A percentile compares a stretch with the other conserved stretches of the same genome.
These are phyloP conservation scores for Monosporascus sp. DNA, from an alignment of 2,329 filamentous ascomycete genomes.

Conservation along the genomic window DNA sequence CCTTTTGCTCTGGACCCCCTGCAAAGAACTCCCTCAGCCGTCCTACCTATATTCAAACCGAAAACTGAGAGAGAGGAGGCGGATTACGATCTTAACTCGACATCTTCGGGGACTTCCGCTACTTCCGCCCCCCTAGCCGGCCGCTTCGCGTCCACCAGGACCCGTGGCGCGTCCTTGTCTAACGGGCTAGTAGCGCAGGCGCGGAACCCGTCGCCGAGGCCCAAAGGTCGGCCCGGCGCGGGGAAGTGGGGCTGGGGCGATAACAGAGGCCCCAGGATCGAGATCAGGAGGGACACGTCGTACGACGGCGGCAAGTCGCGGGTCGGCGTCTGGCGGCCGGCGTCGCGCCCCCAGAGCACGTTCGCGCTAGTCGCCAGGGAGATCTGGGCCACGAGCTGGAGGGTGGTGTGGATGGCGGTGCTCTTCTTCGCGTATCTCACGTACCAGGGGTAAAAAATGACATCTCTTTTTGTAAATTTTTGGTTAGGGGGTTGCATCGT, in stretches of 20 bases:
- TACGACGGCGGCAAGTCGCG: slow-evolving; percentile 31
- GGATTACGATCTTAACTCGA: slow-evolving; percentile 18
- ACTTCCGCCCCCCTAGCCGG: slow-evolving; percentile 28
- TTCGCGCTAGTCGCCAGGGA: slow-evolving; percentile 51
- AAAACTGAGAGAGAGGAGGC: slow-evolving; percentile 46
- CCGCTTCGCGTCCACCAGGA: slow-evolving; percentile 20
- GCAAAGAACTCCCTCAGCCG: slow-evolving; percentile 15
- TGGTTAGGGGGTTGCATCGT: neutral
- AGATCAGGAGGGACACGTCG: slow-evolving; percentile 42
- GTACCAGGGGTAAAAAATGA: slow-evolving; percentile 47
- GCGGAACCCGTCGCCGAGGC: slow-evolving; percentile 19
- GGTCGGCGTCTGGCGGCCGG: slow-evolving; percentile 20
- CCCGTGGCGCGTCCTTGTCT: slow-evolving; percentile 20
- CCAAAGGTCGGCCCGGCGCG: slow-evolving; percentile 12
- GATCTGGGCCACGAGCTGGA: slow-evolving; percentile 54
- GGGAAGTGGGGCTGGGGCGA: slow-evolving; percentile 42
- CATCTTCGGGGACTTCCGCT: slow-evolving; percentile 29
- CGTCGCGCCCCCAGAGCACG: slow-evolving; percentile 26
- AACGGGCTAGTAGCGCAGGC: slow-evolving; percentile 11
- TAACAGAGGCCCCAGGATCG: slow-evolving; percentile 43
- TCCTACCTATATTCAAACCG: slow-evolving; percentile 47
- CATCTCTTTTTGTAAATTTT: neutral
- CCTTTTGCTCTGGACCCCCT: slow-evolving; percentile 48
- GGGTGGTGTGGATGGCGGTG: slow-evolving; percentile 59
- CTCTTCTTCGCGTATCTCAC: slow-evolving; percentile 63